phyloP scores from a whole-genome alignment of 1,139 yeast species.

The Saccharomyces pastorianus region DNA sequence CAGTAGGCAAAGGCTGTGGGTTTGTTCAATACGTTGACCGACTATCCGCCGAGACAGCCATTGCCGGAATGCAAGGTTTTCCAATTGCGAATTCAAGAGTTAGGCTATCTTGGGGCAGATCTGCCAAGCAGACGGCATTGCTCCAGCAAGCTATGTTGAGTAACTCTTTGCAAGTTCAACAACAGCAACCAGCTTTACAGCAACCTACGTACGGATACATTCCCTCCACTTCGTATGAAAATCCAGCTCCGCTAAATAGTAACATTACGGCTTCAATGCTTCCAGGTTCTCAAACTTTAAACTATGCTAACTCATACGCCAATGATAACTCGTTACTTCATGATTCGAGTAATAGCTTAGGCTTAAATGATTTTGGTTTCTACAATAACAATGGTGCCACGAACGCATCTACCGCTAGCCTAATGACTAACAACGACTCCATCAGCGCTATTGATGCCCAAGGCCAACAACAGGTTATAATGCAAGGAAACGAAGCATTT shows the following conservation, averaged over 20 bases:
- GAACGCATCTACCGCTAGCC: not conserved
- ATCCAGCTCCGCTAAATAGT: not conserved
- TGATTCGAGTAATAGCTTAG: not conserved
- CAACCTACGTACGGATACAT: slow-evolving; percentile 10
- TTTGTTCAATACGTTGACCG: slow-evolving; percentile 58
- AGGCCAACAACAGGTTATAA: slow-evolving; percentile 5
- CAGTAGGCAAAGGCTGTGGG: slow-evolving; percentile 66
- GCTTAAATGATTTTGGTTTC: slow-evolving; percentile 1
- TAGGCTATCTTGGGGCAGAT: slow-evolving; percentile 65
- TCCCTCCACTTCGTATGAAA: not conserved
- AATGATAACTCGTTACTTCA: not conserved
- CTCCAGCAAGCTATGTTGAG: slow-evolving; percentile 13
- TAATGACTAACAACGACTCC: not conserved
- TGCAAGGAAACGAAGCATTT: slow-evolving; percentile 1
- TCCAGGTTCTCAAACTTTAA: slow-evolving; percentile 12
- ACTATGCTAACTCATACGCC: not conserved
- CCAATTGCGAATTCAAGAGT: slow-evolving; percentile 61
- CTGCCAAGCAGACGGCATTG: slow-evolving; percentile 18
- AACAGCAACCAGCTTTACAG: slow-evolving; percentile 11
- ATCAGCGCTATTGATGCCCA: slow-evolving; percentile 4
- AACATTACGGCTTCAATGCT: slow-evolving; percentile 6
- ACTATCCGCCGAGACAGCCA: slow-evolving; percentile 65
- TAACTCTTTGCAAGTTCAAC: slow-evolving; percentile 7
- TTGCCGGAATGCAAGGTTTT: slow-evolving; percentile 66
- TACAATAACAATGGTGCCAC: not conserved